Evolutionary conservation across 1,284 basidiomycete genomes (phyloP), one percentile per base, ranked within the genome.

Genomic region (Butyriboletus appendiculatus): DNA sequence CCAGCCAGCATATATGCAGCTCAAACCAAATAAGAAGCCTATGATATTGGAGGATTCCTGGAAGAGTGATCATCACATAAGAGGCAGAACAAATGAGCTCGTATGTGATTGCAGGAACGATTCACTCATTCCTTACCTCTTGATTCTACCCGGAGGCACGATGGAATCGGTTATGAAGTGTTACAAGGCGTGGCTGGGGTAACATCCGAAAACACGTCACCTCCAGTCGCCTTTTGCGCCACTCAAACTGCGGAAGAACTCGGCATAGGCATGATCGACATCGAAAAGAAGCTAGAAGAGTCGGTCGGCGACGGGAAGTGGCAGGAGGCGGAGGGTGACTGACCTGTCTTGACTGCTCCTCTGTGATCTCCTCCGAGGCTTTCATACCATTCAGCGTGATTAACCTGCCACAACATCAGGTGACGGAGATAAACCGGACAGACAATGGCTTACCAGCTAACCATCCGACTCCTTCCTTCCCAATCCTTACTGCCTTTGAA

Each of bases 351-450:
- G 92, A 90, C 67, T 99, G 95, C 61, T 98, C 96, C 56, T 99
- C 96, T 1, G 91, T 90, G 48, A 99, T 89, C 73, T 98, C 95
- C 64, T 98, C 96, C 28, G 93, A 94, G 6, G 94, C 97, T 68
- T 94, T 94, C 94, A 98, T 97, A 2, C 88, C 90, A 64, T 99
- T 99, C 39, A 99, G 81, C 5, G 92, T 92, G 65, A 99, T 99
- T 39, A 98, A 80, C 95, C 94, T 96, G 8, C 6, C 38, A 42
- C 33, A 5, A 34, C 15, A 20, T 55, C 24, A 53, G 4, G 26
- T n/a, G 1, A 44, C 5, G 28, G 35, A 53, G 22, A 22, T 12
- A 3, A 6, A 37, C 5, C 7, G 5, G 5, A 35, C 5, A 35
- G 38, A 33, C 30, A 49, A 15, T 10, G 10, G 71, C 84, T 57